Conservation (phyloP, 2,329 filamentous ascomycete species). For the Neofusicoccum ribis region DNA sequence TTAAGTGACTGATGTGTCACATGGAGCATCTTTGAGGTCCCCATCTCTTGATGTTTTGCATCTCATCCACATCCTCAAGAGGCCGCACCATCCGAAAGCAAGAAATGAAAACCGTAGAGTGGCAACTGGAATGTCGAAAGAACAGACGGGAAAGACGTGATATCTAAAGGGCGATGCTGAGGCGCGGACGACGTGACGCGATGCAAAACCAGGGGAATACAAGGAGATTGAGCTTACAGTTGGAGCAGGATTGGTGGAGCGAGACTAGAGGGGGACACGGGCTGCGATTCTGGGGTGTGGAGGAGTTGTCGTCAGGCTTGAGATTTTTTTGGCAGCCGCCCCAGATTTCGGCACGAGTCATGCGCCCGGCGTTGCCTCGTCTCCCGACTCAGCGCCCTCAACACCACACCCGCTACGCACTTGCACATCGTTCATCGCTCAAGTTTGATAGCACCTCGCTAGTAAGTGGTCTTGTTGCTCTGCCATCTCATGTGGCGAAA, state of each 20-base stretch:
- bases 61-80: too few species aligned
- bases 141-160: too few species aligned
- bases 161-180: not conserved
- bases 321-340: slow-evolving; percentile 17
- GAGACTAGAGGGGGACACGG: not conserved
- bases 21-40: too few species aligned
- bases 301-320: slow-evolving; percentile 2
- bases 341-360: slow-evolving; percentile 12
- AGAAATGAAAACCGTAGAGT: too few species aligned
- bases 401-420: not conserved
- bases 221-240: not conserved
- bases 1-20: too few species aligned
- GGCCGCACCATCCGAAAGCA: too few species aligned
- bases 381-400: not conserved
- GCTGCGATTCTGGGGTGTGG: not conserved
- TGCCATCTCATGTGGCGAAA: not conserved
- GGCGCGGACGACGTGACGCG: too few species aligned
- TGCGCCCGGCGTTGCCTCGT: not conserved
- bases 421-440: not conserved
- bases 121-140: too few species aligned
- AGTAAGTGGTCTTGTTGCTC: not conserved
- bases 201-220: not conserved
- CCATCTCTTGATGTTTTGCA: too few species aligned
- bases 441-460: too few species aligned
- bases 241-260: not conserved